These are phyloP conservation scores for Xylaria intraflava DNA, from an alignment of 495 filamentous ascomycete genomes.

Conservation along the genomic window DNA sequence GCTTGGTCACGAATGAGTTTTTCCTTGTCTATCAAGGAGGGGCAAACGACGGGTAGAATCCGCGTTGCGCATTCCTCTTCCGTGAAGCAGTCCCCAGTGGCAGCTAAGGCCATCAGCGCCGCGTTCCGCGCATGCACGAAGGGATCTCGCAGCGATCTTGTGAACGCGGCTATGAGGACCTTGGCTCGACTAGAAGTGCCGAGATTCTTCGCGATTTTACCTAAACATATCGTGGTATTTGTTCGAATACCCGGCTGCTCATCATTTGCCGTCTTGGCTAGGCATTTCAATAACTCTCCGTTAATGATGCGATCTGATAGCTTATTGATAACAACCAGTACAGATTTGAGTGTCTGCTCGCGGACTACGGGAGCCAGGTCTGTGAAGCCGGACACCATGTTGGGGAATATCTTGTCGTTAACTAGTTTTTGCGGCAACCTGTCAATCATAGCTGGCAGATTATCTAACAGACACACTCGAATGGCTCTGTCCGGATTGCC, in stretches of 20 bases:
- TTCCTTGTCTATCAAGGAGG: constrained; percentile 74
- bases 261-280: constrained; percentile 95
- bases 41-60: constrained; percentile 77
- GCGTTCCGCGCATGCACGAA: constrained; percentile 92
- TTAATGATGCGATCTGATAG: constrained; percentile 89
- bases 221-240: constrained; percentile 95
- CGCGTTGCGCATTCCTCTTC: constrained; percentile 85
- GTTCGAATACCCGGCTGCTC: constrained; percentile 96
- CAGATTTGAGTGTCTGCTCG: constrained; percentile 92
- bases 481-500: constrained; percentile 86
- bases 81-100: constrained; percentile 76
- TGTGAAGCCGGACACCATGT: constrained; percentile 90
- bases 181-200: constrained; percentile 73
- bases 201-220: constrained; percentile 88
- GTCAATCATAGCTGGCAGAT: constrained; percentile 85
- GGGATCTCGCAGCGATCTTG: constrained; percentile 80
- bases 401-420: constrained; percentile 93
- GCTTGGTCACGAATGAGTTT: constrained; percentile 90
- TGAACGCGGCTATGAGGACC: constrained; percentile 87
- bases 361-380: constrained; percentile 85
- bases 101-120: constrained; percentile 73
- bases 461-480: constrained; percentile 85
- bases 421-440: constrained; percentile 82
- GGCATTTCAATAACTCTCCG: constrained; percentile 80
- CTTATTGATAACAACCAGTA: constrained; percentile 77